Conservation (phyloP, 1,284 basidiomycete genomes). For the Volvariella surrecta region DNA sequence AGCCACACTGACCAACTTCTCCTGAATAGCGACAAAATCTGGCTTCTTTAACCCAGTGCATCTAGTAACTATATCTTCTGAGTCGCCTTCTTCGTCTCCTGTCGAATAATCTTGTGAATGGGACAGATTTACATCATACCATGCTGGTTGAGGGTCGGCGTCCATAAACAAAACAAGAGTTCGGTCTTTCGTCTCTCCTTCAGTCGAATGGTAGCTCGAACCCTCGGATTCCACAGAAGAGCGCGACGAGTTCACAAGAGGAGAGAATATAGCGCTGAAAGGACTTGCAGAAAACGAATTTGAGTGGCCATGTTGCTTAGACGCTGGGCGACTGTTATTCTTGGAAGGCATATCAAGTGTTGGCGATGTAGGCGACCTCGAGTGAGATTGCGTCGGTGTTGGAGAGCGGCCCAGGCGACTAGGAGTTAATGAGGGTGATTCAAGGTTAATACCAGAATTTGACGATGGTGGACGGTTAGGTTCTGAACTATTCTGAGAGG, state of each 20-base stretch:
- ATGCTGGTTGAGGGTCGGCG: conserved; percentile 36
- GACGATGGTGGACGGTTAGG: conserved; percentile 33
- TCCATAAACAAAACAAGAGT: conserved; percentile 43
- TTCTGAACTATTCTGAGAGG: conserved; percentile 19
- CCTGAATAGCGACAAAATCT: conserved; percentile 65
- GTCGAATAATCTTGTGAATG: conserved; percentile 40
- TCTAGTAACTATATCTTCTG: conserved; percentile 55
- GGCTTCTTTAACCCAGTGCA: conserved; percentile 58
- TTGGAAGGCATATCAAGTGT: conserved; percentile 24
- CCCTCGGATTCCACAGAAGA: conserved; percentile 71
- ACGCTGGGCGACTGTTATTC: conserved; percentile 36
- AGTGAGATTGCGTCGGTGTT: conserved; percentile 49
- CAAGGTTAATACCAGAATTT: conserved; percentile 43
- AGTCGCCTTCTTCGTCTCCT: conserved; percentile 45
- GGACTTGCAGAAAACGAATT: conserved; percentile 41
- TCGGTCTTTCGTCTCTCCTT: conserved; percentile 45
- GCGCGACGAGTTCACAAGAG: conserved; percentile 62
- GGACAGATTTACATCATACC: conserved; percentile 50
- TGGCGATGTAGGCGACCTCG: conserved; percentile 45
- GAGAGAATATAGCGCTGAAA: conserved; percentile 52
- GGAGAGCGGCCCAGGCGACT: conserved; percentile 44
- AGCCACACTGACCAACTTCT: conserved; percentile 56
- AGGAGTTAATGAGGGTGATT: conserved; percentile 34
- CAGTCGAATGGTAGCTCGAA: conserved; percentile 78
- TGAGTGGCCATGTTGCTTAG: conserved; percentile 43